phyloP scores from a whole-genome alignment of 352 stramenopile genomes.

The Globisporangium lucens region DNA sequence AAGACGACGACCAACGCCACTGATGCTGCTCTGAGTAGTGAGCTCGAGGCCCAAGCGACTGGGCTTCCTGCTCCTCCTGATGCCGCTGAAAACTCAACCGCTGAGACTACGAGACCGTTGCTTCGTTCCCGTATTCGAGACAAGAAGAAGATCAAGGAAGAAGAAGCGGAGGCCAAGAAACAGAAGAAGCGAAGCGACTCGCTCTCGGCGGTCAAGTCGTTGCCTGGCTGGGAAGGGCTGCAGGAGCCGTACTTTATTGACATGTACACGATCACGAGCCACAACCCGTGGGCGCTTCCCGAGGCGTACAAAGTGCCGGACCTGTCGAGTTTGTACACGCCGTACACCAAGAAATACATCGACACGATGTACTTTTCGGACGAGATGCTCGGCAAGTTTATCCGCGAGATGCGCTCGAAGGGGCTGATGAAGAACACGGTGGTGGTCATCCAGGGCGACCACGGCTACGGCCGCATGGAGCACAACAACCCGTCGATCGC shows the following conservation, averaged over 20 bases:
- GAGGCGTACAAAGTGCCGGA: conserved; percentile 44
- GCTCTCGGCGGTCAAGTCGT: conserved; percentile 1
- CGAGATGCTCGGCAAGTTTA: conserved; percentile 33
- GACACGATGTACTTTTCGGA: conserved; percentile 72
- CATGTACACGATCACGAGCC: conserved; percentile 76
- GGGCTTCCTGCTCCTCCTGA: background rate
- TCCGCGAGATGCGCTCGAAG: conserved; percentile 35
- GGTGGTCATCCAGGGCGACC: conserved; percentile 65
- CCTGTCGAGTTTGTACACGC: conserved; percentile 51
- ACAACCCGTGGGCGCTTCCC: conserved; percentile 60
- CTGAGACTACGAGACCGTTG: background rate
- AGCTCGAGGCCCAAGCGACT: background rate
- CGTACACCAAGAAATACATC: conserved; percentile 68
- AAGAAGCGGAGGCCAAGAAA: background rate
- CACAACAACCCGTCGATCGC: conserved; percentile 50
- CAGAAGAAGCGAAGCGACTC: conserved; percentile 1
- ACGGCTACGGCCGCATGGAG: conserved; percentile 63
- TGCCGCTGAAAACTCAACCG: background rate
- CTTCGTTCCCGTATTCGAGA: background rate
- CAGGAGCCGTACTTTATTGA: conserved; percentile 73
- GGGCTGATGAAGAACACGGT: conserved; percentile 73
- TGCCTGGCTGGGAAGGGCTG: conserved; percentile 53
- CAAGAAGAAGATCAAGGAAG: background rate
- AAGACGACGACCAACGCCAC: conserved; percentile 10
- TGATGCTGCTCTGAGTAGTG: background rate